Evolutionary conservation across 179 eudicot genomes (phyloP), one percentile per base, ranked within the genome.

Genomic region (Pouteria campechiana): DNA sequence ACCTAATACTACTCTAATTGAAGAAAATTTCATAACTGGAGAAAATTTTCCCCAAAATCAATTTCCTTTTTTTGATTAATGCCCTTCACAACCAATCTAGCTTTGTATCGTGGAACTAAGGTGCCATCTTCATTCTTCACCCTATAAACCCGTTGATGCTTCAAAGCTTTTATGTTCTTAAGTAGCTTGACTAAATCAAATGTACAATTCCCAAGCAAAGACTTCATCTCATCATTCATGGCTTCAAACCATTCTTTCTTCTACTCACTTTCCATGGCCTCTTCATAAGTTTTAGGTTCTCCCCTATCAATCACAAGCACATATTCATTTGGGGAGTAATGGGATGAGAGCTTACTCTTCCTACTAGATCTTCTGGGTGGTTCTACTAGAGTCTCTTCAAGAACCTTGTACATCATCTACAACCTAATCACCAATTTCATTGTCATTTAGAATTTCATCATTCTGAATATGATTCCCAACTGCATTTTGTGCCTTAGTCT

Each of bases 191-290:
- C 44, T 13, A 49, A 37, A 9, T 58, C 56, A 49, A 30, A 33
- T n/a, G 45, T 54, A 16, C 44, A 4, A 5, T 54, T 54, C 9
- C 31, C 33, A 14, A 23, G 47, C 3, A 56, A 13, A 2, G 52
- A 42, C 4, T 20, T 13, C 33, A 64, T 57, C 36, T 53, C 25
- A 10, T 57, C 62, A 30, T 63, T 10, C 38, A 55, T 63, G 16
- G 53, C 48, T 6, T 42, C 42, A 5, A 37, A 5, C 58, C 46
- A 51, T 3, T 20, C 21, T 7, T 50, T 0, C 18, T 55, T 40
- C 16, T 56, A 7, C 19, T 44, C 49, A 39, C 38, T 16, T 17
- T 15, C 22, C 25, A 56, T 35, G 6, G 55, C 46, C 14, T 64
- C 41, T 2, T 38, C 29, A 34, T 9, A 64, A 4, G 31, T 31